Evolutionary conservation across 495 filamentous ascomycete species (phyloP), one percentile per base, ranked within the genome.

Genomic region (Barbatosphaeria neglecta): DNA sequence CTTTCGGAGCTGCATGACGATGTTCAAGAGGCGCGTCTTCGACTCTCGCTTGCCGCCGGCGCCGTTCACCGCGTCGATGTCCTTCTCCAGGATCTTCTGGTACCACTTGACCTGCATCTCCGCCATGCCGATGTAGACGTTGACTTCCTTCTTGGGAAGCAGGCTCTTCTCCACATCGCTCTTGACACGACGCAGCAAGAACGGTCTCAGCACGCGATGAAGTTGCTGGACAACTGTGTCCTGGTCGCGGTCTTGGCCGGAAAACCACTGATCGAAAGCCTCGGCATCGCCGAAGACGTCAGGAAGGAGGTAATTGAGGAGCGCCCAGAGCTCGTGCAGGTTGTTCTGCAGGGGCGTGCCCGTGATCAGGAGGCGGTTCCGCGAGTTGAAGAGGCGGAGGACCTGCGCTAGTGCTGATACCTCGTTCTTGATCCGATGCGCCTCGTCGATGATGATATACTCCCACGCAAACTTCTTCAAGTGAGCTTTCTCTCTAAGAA

Each of bases 61-160:
- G 39, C 93, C 93, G 53, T 99, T 99, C 50, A 99, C 93, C 11
- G 93, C 93, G 56, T 97, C 93, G 46, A 99, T 99, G 60, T 99
- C 93, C 65, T 97, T 97, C 62, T 97, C 93, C 4, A 99, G 71
- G 51, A 99, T 97, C 67, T 95, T 97, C 63, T 96, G 82, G 54
- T 99, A 99, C 93, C 93, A 99, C 57, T 89, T 95, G 42, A 95
- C 81, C 63, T 99, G 93, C 93, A 99, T 99, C 22, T 94, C 88
- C 2, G 93, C 84, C 93, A 99, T 97, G 49, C 90, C 92, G 48
- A 97, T 86, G 61, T 95, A 99, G 13, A 99, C 65, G 52, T 97
- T 99, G 58, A 96, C 67, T 59, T 99, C 93, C 61, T 96, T 96
- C 73, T 99, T 99, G 11, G 93, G 93, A 46, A 97, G 64, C 41